A percentile compares a stretch with the other conserved stretches of the same genome.
phyloP scores from a whole-genome alignment of 805 yeast genomes.

The Yarrowia deformans region DNA sequence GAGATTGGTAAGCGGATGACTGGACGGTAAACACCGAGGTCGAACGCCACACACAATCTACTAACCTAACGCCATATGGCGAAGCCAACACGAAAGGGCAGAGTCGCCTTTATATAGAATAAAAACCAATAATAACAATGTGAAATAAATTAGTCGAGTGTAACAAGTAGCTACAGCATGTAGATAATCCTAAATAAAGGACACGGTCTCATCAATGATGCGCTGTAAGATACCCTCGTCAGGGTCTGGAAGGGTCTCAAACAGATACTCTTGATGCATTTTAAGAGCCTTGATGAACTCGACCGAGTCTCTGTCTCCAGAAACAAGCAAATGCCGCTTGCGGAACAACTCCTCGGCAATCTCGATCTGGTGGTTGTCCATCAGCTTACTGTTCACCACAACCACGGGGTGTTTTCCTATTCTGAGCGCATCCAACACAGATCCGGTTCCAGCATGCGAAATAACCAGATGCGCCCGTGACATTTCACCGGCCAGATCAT shows the following conservation, averaged over 20 bases:
- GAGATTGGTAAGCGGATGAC: slow-evolving; percentile 47
- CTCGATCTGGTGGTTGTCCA: slow-evolving; percentile 87
- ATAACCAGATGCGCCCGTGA: slow-evolving; percentile 64
- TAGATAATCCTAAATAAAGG: not conserved
- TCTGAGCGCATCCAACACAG: slow-evolving; percentile 80
- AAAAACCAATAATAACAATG: not conserved
- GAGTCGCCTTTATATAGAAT: not conserved
- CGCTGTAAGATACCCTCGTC: slow-evolving; percentile 12
- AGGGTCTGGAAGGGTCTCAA: slow-evolving; percentile 41
- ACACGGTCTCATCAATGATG: slow-evolving; percentile 21
- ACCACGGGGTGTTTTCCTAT: slow-evolving; percentile 65
- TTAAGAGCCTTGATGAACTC: slow-evolving; percentile 11
- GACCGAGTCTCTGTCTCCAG: slow-evolving; percentile 37
- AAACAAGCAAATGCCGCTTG: slow-evolving; percentile 48
- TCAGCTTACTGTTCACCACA: slow-evolving; percentile 72
- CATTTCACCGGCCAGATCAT: slow-evolving; percentile 55
- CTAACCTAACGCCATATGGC: not conserved
- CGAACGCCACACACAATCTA: not conserved
- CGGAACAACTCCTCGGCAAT: slow-evolving; percentile 65
- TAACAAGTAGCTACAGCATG: not conserved
- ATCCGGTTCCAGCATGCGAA: slow-evolving; percentile 93
- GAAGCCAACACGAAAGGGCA: not conserved
- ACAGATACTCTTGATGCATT: slow-evolving; percentile 33
- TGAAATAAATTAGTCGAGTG: slow-evolving; percentile 1
- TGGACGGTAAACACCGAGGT: not conserved